Conservation (phyloP, 257 asterid genomes). For the Euphrasia confusa region DNA sequence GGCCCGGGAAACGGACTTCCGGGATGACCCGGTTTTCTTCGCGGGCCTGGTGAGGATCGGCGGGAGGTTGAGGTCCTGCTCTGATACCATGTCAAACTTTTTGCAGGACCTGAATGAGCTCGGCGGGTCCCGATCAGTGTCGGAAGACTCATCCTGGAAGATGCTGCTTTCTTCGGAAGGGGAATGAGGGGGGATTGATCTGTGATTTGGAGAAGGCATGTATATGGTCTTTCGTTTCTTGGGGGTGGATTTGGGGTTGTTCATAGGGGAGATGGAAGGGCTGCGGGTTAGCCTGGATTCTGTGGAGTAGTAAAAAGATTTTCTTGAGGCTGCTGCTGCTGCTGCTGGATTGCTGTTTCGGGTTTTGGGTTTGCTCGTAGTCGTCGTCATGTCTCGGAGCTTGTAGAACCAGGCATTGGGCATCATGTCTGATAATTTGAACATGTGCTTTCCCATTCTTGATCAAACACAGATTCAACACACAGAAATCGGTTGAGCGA, state of each 20-base stretch:
- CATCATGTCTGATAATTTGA: conserved; percentile 80
- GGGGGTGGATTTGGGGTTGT: conserved; percentile 24
- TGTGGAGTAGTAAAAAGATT: conserved; percentile 44
- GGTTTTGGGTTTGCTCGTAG: conserved; percentile 39
- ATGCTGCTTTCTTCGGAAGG: background rate
- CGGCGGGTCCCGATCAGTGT: too few relatives aligned
- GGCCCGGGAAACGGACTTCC: conserved; percentile 38
- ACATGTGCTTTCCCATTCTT: conserved; percentile 72
- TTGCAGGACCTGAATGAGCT: too few relatives aligned
- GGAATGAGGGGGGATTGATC: conserved; percentile 15
- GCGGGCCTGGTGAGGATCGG: background rate
- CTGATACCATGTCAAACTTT: conserved; percentile 33
- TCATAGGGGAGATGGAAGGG: conserved; percentile 22
- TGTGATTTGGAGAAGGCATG: conserved; percentile 60
- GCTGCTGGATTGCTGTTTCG: conserved; percentile 21
- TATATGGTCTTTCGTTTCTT: conserved; percentile 55
- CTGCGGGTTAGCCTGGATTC: conserved; percentile 27
- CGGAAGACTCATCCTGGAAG: conserved; percentile 5
- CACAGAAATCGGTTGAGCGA: too few relatives aligned
- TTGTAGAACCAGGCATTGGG: conserved; percentile 97
- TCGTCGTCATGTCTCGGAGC: conserved; percentile 58
- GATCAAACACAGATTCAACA: background rate
- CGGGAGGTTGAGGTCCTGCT: conserved; percentile 45
- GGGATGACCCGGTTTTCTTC: background rate
- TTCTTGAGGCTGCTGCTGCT: conserved; percentile 30